Evolutionary conservation across 805 yeast genomes (phyloP).

Genomic region (Saccharomycopsis oosterbeekiorum): DNA sequence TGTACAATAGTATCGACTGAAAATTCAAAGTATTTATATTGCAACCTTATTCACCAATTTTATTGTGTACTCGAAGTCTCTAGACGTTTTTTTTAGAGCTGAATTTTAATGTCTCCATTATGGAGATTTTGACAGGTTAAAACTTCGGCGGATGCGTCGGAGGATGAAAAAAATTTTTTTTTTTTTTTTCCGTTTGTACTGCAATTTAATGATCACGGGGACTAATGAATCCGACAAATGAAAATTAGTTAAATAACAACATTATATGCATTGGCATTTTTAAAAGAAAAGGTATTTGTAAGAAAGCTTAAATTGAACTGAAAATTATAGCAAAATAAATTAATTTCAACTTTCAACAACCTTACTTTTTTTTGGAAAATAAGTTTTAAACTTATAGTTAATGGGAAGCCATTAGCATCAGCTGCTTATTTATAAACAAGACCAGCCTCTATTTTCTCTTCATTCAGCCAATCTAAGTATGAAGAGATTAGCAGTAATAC

Average conservation of each 20-base stretch:
- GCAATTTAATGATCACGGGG: not conserved
- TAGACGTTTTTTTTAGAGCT: not conserved
- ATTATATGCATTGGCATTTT: not conserved
- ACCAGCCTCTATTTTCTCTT: constrained; percentile 68
- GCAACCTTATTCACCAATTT: not conserved
- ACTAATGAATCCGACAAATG: not conserved
- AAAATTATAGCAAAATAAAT: too few species aligned
- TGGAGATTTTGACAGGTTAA: constrained; percentile 1
- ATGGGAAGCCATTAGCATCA: too few species aligned
- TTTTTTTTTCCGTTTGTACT: not conserved
- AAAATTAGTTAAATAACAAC: not conserved
- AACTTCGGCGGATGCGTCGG: not conserved
- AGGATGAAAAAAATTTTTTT: not conserved
- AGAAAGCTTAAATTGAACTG: not conserved
- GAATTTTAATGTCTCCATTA: not conserved
- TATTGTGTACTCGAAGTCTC: not conserved
- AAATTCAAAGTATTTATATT: not conserved
- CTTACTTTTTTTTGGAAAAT: too few species aligned
- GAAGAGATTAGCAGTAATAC: constrained; percentile 77
- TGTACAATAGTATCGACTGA: not conserved
- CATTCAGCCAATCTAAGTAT: constrained; percentile 82
- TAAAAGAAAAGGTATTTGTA: too few species aligned
- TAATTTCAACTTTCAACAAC: too few species aligned
- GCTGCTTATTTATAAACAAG: constrained; percentile 23
- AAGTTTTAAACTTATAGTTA: too few species aligned